Evolutionary conservation across 2,329 filamentous ascomycete species (phyloP).

Genomic region (Esteya vermicola): DNA sequence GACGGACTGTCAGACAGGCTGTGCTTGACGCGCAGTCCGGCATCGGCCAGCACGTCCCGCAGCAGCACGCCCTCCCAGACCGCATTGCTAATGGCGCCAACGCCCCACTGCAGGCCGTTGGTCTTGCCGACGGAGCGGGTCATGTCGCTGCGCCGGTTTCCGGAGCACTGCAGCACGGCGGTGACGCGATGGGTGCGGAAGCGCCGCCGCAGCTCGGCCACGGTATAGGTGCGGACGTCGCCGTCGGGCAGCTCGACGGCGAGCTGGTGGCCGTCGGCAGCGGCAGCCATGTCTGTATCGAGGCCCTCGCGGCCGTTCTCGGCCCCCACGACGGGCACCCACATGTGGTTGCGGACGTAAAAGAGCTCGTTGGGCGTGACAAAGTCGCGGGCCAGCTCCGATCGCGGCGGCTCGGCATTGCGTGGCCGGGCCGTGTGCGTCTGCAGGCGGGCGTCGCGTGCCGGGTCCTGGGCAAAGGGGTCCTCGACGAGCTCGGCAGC

Average conservation of each 20-base stretch:
- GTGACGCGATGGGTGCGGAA: constrained; percentile 38
- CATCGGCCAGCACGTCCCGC: constrained; percentile 40
- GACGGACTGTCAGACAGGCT: too few species aligned
- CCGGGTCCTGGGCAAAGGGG: constrained; percentile 41
- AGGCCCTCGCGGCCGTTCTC: not conserved
- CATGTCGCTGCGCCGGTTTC: constrained; percentile 46
- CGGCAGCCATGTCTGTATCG: too few species aligned
- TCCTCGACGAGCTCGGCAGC: constrained; percentile 42
- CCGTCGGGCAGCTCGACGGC: constrained; percentile 46
- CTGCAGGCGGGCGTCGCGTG: constrained; percentile 33
- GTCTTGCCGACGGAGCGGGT: constrained; percentile 30
- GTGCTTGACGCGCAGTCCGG: constrained; percentile 26
- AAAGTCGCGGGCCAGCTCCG: constrained; percentile 32
- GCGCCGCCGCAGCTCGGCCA: constrained; percentile 35
- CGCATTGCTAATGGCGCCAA: constrained; percentile 46
- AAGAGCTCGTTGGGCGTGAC: constrained; percentile 41
- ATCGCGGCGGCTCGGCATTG: constrained; percentile 45
- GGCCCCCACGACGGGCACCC: constrained; percentile 36
- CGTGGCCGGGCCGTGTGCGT: constrained; percentile 40
- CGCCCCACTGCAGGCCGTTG: constrained; percentile 45
- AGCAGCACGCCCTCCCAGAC: constrained; percentile 43
- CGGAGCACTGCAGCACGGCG: constrained; percentile 44
- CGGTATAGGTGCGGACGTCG: constrained; percentile 34
- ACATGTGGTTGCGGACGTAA: constrained; percentile 50
- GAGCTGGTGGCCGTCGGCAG: constrained; percentile 26